phyloP scores from a whole-genome alignment of 106 monocot species.

The Hemerocallis citrina region DNA sequence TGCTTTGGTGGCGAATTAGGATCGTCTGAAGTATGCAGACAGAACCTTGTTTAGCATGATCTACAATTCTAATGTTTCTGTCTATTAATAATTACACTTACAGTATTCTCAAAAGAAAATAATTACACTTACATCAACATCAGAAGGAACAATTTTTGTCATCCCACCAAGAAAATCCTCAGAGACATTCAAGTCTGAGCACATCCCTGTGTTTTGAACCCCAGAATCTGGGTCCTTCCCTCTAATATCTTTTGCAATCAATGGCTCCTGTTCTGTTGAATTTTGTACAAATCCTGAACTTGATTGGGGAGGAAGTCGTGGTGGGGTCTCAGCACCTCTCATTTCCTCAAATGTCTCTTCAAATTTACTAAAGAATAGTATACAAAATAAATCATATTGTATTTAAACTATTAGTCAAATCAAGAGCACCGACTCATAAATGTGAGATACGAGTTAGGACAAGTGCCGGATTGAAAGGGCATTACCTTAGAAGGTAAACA shows the following conservation, averaged over 20 bases:
- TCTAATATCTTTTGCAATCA: conserved; percentile 16
- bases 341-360: conserved; percentile 92
- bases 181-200: conserved; percentile 30
- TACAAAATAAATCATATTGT: background rate
- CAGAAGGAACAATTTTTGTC: conserved; percentile 77
- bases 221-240: conserved; percentile 6
- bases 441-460: background rate
- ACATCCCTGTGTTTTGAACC: conserved; percentile 9
- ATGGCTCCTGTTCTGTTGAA: conserved; percentile 5
- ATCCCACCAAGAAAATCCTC: conserved; percentile 63
- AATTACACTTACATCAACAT: conserved; percentile 78
- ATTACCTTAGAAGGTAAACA: conserved; percentile 92
- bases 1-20: too few relatives aligned
- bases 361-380: conserved; percentile 50
- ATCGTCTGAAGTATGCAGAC: too few relatives aligned
- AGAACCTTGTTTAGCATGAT: too few relatives aligned
- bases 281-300: conserved; percentile 24
- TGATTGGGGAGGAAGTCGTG: conserved; percentile 23
- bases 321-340: conserved; percentile 41
- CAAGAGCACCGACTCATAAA: background rate
- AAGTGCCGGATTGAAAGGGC: background rate
- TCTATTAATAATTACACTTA: too few relatives aligned
- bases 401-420: background rate
- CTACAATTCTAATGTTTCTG: too few relatives aligned
- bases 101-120: too few relatives aligned